A percentile compares a stretch with the other conserved stretches of the same genome.
These are phyloP conservation scores for Dactylellina drechsleri DNA, from an alignment of 2,329 filamentous ascomycete species.

Conservation along the genomic window DNA sequence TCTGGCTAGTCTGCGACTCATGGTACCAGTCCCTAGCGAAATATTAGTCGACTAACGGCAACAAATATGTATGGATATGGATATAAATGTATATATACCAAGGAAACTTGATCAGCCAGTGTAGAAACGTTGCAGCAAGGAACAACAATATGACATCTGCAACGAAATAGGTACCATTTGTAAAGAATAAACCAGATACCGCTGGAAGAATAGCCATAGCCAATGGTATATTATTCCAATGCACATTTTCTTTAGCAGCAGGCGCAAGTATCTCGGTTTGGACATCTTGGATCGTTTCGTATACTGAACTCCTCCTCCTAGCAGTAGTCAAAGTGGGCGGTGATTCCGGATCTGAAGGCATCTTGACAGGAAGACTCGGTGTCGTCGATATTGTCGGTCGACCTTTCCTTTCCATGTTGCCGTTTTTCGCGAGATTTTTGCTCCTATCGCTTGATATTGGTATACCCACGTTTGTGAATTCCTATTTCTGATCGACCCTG, in stretches of 20 bases:
- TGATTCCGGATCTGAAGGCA: constrained; percentile 25
- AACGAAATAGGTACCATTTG: constrained; percentile 82
- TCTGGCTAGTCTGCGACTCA: constrained; percentile 62
- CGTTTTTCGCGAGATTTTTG: constrained; percentile 6
- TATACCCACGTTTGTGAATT: not conserved
- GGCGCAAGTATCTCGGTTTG: constrained; percentile 45
- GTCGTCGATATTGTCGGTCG: constrained; percentile 34
- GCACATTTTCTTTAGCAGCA: constrained; percentile 47
- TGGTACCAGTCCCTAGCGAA: constrained; percentile 66
- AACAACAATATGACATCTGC: constrained; percentile 85
- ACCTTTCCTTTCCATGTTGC: constrained; percentile 29
- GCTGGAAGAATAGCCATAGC: constrained; percentile 86
- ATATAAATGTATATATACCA: constrained; percentile 70
- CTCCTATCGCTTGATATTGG: constrained; percentile 11
- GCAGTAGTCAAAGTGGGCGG: constrained; percentile 6
- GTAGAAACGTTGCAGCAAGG: constrained; percentile 84
- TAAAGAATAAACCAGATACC: constrained; percentile 83
- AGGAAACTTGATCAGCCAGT: constrained; percentile 89
- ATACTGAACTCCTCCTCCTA: constrained; percentile 48
- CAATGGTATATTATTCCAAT: constrained; percentile 83
- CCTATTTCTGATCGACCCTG: constrained; percentile 22
- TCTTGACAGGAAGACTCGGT: constrained; percentile 26
- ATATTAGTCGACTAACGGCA: constrained; percentile 3
- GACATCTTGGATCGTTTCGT: constrained; percentile 49
- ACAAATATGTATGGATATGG: not conserved